A percentile compares a stretch with the other conserved stretches of the same genome.
These are phyloP conservation scores for Alternaria viburni DNA, from an alignment of 2,329 filamentous ascomycete species.

Conservation along the genomic window DNA sequence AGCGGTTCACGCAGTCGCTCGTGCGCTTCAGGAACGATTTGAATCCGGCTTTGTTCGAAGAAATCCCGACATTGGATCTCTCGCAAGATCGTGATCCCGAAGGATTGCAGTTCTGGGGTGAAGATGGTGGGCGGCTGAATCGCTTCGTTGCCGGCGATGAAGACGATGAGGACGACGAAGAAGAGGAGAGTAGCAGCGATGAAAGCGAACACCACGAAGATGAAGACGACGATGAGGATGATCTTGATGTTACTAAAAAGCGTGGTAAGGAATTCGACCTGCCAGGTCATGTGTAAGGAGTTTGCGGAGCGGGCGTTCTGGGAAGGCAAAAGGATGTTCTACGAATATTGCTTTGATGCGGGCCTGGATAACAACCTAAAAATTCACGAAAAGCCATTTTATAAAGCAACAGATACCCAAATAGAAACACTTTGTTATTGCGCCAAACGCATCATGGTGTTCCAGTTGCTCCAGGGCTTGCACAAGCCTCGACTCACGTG, in stretches of 20 bases:
- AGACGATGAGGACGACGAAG: conserved; percentile 39
- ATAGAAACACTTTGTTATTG: not conserved
- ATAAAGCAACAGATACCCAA: conserved; percentile 8
- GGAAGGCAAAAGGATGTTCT: conserved; percentile 2
- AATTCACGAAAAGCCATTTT: not conserved
- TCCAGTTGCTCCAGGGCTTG: not conserved
- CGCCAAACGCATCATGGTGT: not conserved
- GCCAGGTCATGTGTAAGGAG: conserved; percentile 45
- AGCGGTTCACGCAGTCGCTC: conserved; percentile 53
- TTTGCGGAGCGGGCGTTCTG: conserved; percentile 19
- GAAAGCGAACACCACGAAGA: conserved; percentile 44
- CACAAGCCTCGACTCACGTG: conserved; percentile 11
- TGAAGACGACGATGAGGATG: conserved; percentile 37
- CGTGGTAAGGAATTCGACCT: conserved; percentile 41
- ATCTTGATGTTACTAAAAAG: conserved; percentile 29
- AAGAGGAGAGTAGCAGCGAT: conserved; percentile 43
- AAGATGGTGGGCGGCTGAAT: conserved; percentile 35
- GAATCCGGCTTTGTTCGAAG: conserved; percentile 40
- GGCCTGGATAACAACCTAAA: not conserved
- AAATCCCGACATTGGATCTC: conserved; percentile 40
- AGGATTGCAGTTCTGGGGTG: conserved; percentile 42
- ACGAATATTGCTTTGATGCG: not conserved
- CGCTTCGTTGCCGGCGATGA: conserved; percentile 31
- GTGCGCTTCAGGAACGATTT: conserved; percentile 56
- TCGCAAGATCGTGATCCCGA: conserved; percentile 36